Conservation (phyloP, 2,329 filamentous ascomycete species). For the Diaporthe citriasiana region DNA sequence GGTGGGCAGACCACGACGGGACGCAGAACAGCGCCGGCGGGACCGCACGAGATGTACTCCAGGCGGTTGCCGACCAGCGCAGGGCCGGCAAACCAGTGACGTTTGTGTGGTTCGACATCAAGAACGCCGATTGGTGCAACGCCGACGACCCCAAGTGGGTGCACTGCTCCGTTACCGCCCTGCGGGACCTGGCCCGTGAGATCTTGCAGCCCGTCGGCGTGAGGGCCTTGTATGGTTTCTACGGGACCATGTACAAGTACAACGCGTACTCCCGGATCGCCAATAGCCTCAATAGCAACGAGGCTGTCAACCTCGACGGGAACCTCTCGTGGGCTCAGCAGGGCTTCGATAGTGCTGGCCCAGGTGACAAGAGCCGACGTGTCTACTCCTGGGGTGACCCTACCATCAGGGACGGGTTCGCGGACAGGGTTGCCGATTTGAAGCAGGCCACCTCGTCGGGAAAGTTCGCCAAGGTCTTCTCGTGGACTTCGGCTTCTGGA, state of each 20-base stretch:
- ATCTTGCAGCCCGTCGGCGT: slow-evolving; percentile 7
- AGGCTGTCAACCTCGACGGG: background rate
- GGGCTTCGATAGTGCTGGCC: background rate
- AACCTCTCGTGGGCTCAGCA: background rate
- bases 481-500: background rate
- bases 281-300: background rate
- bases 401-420: background rate
- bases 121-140: slow-evolving; percentile 5
- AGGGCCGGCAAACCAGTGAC: slow-evolving; percentile 3
- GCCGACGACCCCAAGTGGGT: background rate
- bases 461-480: background rate
- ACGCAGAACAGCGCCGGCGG: background rate
- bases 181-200: background rate
- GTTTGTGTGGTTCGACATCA: slow-evolving; percentile 5
- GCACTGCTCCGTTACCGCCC: background rate
- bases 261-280: background rate
- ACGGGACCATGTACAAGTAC: background rate
- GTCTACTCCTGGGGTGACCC: slow-evolving; percentile 11
- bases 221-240: slow-evolving; percentile 5
- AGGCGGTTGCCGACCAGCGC: slow-evolving; percentile 8
- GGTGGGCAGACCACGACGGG: slow-evolving; percentile 12
- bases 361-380: background rate
- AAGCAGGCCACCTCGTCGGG: background rate
- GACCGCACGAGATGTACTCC: background rate
- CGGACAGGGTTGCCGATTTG: background rate